Conservation (phyloP, 257 asterid species). For the Jacaranda copaia region DNA sequence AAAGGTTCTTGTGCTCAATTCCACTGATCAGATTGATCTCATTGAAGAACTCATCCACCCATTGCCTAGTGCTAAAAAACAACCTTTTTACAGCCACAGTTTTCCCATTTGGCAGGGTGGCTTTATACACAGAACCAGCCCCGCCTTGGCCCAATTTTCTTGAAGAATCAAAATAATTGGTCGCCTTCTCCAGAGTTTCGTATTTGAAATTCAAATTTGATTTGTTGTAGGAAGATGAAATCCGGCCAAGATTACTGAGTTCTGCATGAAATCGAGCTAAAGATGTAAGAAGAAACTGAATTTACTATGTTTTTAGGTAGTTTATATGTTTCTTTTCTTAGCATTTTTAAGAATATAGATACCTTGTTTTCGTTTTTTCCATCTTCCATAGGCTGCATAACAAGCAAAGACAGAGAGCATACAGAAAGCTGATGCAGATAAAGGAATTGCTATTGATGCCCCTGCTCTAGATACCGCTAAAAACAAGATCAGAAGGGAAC, state of each 20-base stretch:
- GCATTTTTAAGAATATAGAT: neutral
- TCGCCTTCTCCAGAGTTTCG: constrained; percentile 88
- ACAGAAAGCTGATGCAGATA: constrained; percentile 60
- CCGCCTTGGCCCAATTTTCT: constrained; percentile 92
- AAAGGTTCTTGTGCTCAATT: constrained; percentile 87
- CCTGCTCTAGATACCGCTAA: constrained; percentile 60
- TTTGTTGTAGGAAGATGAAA: constrained; percentile 64
- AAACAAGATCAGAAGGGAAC: constrained; percentile 23
- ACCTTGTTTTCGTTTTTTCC: constrained; percentile 68
- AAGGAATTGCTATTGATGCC: constrained; percentile 55
- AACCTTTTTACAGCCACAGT: constrained; percentile 84
- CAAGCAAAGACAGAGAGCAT: constrained; percentile 67
- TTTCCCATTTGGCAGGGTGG: constrained; percentile 68
- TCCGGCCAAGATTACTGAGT: constrained; percentile 68
- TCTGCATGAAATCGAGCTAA: constrained; percentile 48
- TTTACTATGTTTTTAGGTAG: no score
- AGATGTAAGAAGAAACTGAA: no score
- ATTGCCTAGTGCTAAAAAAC: constrained; percentile 82
- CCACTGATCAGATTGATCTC: constrained; percentile 86
- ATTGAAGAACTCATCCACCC: constrained; percentile 97
- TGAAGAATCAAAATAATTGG: constrained; percentile 66
- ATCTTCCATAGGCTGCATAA: constrained; percentile 52
- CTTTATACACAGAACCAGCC: constrained; percentile 81
- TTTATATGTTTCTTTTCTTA: no score
- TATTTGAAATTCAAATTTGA: constrained; percentile 82